A percentile compares a stretch with the other conserved stretches of the same genome.
These are phyloP conservation scores for Dactylorhiza incarnata DNA, from an alignment of 106 monocot species.

Conservation along the genomic window DNA sequence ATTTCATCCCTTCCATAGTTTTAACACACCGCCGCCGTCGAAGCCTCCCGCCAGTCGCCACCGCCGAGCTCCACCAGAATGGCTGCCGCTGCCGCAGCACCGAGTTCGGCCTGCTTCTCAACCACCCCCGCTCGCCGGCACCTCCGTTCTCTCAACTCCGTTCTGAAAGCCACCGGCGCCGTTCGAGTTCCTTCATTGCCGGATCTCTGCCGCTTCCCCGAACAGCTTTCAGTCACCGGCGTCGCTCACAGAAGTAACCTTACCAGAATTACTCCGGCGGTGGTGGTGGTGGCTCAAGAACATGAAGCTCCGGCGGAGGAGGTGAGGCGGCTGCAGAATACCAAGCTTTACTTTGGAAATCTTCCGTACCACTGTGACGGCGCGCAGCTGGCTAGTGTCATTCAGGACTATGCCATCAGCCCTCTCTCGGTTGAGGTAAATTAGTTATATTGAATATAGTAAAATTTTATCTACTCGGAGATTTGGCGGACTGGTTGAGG, in stretches of 20 bases:
- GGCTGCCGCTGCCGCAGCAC: slow-evolving; percentile 14
- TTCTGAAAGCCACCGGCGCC: background rate
- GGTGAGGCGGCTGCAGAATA: slow-evolving; percentile 15
- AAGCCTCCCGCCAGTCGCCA: background rate
- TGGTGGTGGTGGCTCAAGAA: slow-evolving; percentile 12
- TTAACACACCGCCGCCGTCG: background rate
- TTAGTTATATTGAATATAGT: no score
- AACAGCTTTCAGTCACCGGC: slow-evolving; percentile 1
- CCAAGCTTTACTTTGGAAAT: slow-evolving; percentile 92
- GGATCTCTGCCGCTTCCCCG: background rate
- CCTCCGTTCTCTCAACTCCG: slow-evolving; percentile 4
- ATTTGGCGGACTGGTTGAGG: no score
- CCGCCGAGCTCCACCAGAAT: background rate
- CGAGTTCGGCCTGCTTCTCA: slow-evolving; percentile 30
- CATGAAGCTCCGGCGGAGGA: background rate
- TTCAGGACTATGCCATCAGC: slow-evolving; percentile 70
- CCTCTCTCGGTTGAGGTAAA: slow-evolving; percentile 86
- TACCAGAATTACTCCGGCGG: slow-evolving; percentile 21
- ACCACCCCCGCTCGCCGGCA: slow-evolving; percentile 19
- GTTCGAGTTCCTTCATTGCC: slow-evolving; percentile 3
- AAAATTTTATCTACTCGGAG: no score
- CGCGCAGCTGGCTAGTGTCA: slow-evolving; percentile 73
- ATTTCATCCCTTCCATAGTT: background rate
- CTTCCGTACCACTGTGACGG: slow-evolving; percentile 91
- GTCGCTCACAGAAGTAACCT: background rate